Percentiles rank a stretch among this genome's conserved stretches.
phyloP scores from a whole-genome alignment of 371 early-diverging fungal genomes.

The Mortierella sp. region DNA sequence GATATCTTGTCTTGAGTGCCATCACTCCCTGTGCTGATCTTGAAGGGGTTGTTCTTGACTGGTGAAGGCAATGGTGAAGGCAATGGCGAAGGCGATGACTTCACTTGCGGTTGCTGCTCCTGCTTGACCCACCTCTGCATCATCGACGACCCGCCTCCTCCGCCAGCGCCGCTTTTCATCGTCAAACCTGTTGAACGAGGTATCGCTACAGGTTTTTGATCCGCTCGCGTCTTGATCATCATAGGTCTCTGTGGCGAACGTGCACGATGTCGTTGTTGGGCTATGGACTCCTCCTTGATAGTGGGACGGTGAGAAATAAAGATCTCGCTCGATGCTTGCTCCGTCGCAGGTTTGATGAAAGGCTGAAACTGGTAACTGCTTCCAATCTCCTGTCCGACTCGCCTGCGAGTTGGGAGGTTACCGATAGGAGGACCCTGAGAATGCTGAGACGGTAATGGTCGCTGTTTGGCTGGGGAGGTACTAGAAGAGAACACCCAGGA shows the following conservation, averaged over 20 bases:
- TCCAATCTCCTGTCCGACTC: background rate
- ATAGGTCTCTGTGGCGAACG: background rate
- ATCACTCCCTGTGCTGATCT: background rate
- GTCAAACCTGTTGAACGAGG: background rate
- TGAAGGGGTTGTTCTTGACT: background rate
- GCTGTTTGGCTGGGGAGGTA: background rate
- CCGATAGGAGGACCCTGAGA: background rate
- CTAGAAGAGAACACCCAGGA: background rate
- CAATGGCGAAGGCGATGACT: background rate
- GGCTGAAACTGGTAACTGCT: slow-evolving; percentile 10
- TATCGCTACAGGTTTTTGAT: background rate
- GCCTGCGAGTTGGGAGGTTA: slow-evolving; percentile 16
- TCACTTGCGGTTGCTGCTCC: background rate
- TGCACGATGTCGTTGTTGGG: background rate
- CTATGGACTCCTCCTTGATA: background rate
- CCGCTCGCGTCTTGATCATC: slow-evolving; percentile 9
- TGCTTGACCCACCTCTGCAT: slow-evolving; percentile 21
- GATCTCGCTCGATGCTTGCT: slow-evolving; percentile 11
- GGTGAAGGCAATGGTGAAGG: background rate
- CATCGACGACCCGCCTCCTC: background rate
- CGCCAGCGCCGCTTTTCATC: background rate
- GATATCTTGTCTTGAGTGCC: background rate
- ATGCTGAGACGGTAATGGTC: background rate
- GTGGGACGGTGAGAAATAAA: background rate
- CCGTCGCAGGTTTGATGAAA: slow-evolving; percentile 22